Evolutionary conservation across 2,329 filamentous ascomycete genomes (phyloP).

Genomic region (Colletotrichum sp.): DNA sequence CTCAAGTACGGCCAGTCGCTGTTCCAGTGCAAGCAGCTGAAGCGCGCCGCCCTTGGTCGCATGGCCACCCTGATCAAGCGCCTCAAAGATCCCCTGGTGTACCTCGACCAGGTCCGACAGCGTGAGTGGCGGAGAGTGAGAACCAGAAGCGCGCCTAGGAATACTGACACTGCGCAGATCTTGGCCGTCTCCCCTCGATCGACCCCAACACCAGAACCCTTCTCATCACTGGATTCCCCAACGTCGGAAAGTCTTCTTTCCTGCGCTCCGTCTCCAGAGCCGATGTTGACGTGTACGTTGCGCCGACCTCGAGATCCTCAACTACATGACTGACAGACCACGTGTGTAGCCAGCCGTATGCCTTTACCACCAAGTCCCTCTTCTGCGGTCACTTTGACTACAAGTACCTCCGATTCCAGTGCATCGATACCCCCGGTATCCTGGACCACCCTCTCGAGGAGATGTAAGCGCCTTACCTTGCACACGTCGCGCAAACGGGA

Average conservation of each 20-base stretch:
- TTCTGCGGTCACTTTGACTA: slow-evolving; percentile 99
- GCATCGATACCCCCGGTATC: slow-evolving; percentile 98
- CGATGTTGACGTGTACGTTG: slow-evolving; percentile 9
- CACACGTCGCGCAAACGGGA: neutral
- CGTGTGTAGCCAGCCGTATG: slow-evolving; percentile 96
- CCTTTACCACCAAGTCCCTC: slow-evolving; percentile 96
- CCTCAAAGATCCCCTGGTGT: slow-evolving; percentile 79
- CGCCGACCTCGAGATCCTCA: neutral
- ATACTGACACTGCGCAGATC: slow-evolving; percentile 56
- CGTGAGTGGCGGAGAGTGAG: slow-evolving; percentile 39
- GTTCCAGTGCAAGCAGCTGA: slow-evolving; percentile 99
- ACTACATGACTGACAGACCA: slow-evolving; percentile 62
- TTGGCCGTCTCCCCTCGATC: slow-evolving; percentile 97
- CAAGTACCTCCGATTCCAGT: slow-evolving; percentile 88
- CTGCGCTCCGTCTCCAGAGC: slow-evolving; percentile 58
- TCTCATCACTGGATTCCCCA: slow-evolving; percentile 96
- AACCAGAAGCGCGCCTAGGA: neutral
- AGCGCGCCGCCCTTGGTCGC: slow-evolving; percentile 92
- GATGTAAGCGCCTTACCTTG: slow-evolving; percentile 43
- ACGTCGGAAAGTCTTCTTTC: slow-evolving; percentile 97
- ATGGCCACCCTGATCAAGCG: slow-evolving; percentile 98
- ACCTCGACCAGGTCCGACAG: slow-evolving; percentile 50
- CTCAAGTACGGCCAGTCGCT: slow-evolving; percentile 92
- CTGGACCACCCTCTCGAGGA: slow-evolving; percentile 96
- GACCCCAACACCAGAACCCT: slow-evolving; percentile 97